These are phyloP conservation scores for Yamadazyma aaseri DNA, from an alignment of 1,139 yeast species.

Conservation along the genomic window DNA sequence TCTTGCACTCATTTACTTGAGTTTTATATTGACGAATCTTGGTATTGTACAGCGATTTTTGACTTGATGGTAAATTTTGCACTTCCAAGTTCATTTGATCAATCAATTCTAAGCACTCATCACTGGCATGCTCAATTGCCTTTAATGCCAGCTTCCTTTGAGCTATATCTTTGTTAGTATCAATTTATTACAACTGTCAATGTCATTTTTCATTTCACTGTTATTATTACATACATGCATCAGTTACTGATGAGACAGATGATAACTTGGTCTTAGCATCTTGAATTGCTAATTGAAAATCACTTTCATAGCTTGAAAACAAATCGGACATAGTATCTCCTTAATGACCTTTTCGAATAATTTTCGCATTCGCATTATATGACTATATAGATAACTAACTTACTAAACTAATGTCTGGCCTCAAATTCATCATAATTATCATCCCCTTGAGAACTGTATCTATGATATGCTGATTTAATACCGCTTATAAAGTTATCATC, in stretches of 20 bases:
- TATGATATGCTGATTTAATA: conserved; percentile 53
- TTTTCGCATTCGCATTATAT: conserved; percentile 1
- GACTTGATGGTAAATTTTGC: conserved; percentile 71
- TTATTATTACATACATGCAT: conserved; percentile 44
- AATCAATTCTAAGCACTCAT: conserved; percentile 66
- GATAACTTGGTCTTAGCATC: conserved; percentile 69
- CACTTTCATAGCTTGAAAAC: conserved; percentile 69
- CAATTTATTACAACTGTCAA: background rate
- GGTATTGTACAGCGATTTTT: conserved; percentile 66
- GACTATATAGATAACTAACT: background rate
- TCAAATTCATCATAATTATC: conserved; percentile 60
- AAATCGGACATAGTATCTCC: conserved; percentile 52
- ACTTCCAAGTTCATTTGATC: conserved; percentile 83
- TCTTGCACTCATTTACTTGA: conserved; percentile 59
- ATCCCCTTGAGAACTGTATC: conserved; percentile 33
- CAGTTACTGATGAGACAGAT: conserved; percentile 47
- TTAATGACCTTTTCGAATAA: conserved; percentile 2
- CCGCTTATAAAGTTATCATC: conserved; percentile 47
- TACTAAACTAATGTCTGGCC: conserved; percentile 30
- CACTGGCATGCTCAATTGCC: conserved; percentile 61
- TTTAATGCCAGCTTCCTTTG: conserved; percentile 51
- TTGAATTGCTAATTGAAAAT: conserved; percentile 66
- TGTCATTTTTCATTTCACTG: background rate
- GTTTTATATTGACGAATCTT: conserved; percentile 66
- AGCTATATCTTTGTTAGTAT: conserved; percentile 33